A percentile compares a stretch with the other conserved stretches of the same genome.
Conservation (phyloP, 768 basidiomycete genomes). For the Lyophyllum decastes region DNA sequence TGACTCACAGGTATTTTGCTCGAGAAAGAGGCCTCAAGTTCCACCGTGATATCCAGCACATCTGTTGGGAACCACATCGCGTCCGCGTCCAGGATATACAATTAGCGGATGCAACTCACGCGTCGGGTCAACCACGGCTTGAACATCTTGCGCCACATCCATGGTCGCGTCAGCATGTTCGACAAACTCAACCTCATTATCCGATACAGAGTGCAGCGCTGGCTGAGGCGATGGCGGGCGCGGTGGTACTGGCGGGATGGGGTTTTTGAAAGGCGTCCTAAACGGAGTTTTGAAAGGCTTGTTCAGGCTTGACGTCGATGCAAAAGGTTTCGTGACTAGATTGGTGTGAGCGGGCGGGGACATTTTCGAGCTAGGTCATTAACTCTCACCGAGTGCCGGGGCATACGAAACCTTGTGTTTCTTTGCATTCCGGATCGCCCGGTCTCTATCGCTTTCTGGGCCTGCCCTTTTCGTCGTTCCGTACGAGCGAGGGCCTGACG, state of each 20-base stretch:
- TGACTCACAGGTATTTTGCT: conserved; percentile 41
- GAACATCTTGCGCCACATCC: neutral
- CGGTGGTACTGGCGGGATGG: neutral
- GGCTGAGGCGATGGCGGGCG: conserved; percentile 6
- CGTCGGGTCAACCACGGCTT: neutral
- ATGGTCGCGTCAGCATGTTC: neutral
- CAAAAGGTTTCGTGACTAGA: conserved; percentile 49
- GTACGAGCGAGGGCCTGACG: conserved; percentile 2
- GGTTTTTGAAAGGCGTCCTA: conserved; percentile 11
- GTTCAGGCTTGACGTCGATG: conserved; percentile 37
- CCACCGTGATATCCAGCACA: conserved; percentile 30
- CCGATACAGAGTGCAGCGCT: neutral
- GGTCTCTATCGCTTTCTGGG: conserved; percentile 2
- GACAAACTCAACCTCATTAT: conserved; percentile 6
- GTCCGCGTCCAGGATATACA: neutral
- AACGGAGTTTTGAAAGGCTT: conserved; percentile 56
- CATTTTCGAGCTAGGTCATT: neutral
- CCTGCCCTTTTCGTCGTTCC: conserved; percentile 13
- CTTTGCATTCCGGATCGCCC: conserved; percentile 21
- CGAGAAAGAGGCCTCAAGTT: conserved; percentile 41
- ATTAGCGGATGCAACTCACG: neutral
- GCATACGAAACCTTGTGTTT: conserved; percentile 33
- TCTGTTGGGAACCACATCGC: conserved; percentile 8
- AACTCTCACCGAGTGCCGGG: conserved; percentile 32
- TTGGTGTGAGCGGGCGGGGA: neutral